Percentiles rank a stretch among this genome's conserved stretches.
Evolutionary conservation across 768 basidiomycete species (phyloP).

Genomic region (Omphalotus guepiniiformis): DNA sequence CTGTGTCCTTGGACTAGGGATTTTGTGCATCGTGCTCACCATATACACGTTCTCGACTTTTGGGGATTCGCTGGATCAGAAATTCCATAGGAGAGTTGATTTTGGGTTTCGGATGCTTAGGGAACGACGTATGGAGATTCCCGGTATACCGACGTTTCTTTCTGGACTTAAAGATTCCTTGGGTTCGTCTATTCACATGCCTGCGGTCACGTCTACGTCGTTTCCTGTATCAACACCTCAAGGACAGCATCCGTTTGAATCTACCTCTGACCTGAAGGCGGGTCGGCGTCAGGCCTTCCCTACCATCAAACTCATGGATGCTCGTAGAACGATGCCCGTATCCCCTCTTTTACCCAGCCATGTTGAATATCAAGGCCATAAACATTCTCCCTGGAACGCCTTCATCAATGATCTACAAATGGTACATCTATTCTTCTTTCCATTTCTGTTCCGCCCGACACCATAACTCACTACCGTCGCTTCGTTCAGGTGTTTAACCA

Average conservation of each 20-base stretch:
- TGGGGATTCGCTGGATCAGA: not conserved
- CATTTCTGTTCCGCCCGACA: not conserved
- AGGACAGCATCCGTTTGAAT: too few species aligned
- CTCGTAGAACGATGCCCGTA: not conserved
- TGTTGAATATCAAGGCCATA: not conserved
- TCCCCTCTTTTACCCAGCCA: not conserved
- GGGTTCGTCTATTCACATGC: too few species aligned
- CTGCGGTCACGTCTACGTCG: too few species aligned
- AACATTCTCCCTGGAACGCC: not conserved
- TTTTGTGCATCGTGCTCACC: not conserved
- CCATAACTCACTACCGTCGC: not conserved
- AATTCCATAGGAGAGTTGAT: too few species aligned
- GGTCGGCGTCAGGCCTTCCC: not conserved
- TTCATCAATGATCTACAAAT: not conserved
- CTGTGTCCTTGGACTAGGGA: not conserved
- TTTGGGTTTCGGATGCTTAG: too few species aligned
- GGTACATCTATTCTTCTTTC: not conserved
- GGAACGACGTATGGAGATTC: too few species aligned
- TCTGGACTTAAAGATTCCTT: too few species aligned
- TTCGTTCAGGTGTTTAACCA: not conserved
- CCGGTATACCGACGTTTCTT: too few species aligned
- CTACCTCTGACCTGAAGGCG: too few species aligned
- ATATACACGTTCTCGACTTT: not conserved
- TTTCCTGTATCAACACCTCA: too few species aligned
- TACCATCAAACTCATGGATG: conserved; percentile 3